Evolutionary conservation across 1,284 basidiomycete genomes (phyloP), one percentile per base, ranked within the genome.

Genomic region (Porogramme epimiltina): DNA sequence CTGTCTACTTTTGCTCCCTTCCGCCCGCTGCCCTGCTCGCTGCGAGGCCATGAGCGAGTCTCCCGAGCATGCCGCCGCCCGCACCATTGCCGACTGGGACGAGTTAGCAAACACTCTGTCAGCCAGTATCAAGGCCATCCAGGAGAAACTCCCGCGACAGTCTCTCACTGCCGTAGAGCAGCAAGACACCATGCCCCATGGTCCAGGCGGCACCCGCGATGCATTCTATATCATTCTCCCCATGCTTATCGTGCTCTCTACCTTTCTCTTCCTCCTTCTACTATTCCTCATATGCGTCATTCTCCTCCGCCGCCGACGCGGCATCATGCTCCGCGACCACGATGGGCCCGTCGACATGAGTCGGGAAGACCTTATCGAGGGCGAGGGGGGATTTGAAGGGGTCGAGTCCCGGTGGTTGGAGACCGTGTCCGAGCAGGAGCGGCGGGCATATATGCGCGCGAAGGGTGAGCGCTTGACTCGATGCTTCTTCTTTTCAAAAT

Each of bases 381-480:
- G 89, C 5, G 93, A 96, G 55, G 95, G 95, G 38, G 95, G 94
- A 22, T 88, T 97, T 54, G 92, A 94, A 42, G 90, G 87, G 48
- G 80, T 98, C 31, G 96, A 98, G 73, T 76, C 86, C 65, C 82
- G 95, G 62, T 99, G 97, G 97, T 79, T 98, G 45, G 95, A 98
- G 73, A 82, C 76, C 18, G 88, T 87, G 26, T 73, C 82, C 47
- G 93, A 95, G 54, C 69, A 73, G 24, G 79, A 81, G 20, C 78
- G 84, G 49, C 77, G 87, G 49, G 84, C 85, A 25, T 99, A 98
- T 71, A 77, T 82, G 42, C 81, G 93, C 56, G 92, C 93, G 18
- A 96, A 94, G 82, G 92, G 95, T 93, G 65, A 61, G 82, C n/a
- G n/a, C n/a, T 73, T 31, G 42, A 16, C 51, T 39, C 33, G 52